Base-by-base conservation (phyloP, 148 eudicot genomes). In the Polygonum maritimum region DNA sequence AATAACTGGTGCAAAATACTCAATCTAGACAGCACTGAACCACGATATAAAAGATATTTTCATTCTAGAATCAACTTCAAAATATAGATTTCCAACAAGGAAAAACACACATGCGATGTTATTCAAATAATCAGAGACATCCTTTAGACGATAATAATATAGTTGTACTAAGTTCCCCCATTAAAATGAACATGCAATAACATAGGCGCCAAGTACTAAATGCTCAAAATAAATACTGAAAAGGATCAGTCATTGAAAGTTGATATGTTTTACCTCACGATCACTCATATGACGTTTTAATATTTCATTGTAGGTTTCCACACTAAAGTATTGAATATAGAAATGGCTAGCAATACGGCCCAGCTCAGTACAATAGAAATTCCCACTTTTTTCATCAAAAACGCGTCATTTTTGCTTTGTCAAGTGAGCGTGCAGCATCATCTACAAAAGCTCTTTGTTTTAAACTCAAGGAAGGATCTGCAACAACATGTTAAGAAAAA, bases 291-390 rank as follows among this genome's bases (percentile, higher is more conserved):
- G 96, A 38, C 97, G 95, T 79, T 82, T 89, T 78, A 96, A 85
- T 97, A 92, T 84, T 81, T 92, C 99, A 83, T 96, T 96, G 83
- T 96, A 96, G 48, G 95, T 96, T 85, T 96, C 98, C 57, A 96
- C 99, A 84, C 99, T 96, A 78, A 97, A 91, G 85, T 96, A 96
- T 1, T 87, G 98, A 78, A 96, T 96, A 79, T 96, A 92, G 77
- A 96, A 96, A 84, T 96, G 99, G 81, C 99, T 96, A 52, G 99
- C 99, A 81, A 96, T 96, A 73, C 99, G 98, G 79, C 99, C 99
- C 83, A 96, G 97, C 85, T 96, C 99, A 19, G 99, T 96, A 77
- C 99, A 92, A 77, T 91, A 96, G 77, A 96, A 96, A 78, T 96
- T 96, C 76, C 99, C 98, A 76, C 99, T 96, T 87, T 96, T 96